Base-by-base conservation (phyloP, 1,139 yeast genomes). In the Zhuliangozyma blackwelliae region DNA sequence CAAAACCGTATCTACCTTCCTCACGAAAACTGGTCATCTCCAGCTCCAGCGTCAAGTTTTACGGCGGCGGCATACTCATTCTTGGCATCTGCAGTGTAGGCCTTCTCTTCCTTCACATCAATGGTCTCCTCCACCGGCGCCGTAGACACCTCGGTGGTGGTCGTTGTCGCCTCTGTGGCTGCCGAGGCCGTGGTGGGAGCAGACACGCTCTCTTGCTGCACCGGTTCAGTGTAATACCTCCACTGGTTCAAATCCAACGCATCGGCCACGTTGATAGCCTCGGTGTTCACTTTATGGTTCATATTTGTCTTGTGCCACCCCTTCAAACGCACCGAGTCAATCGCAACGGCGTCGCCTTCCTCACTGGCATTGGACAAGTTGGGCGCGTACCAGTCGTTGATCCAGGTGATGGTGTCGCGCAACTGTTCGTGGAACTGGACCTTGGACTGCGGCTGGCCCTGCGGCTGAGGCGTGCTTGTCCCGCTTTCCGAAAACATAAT, bases 311-410 rank as follows among this genome's bases (percentile, higher is more conserved):
- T 64, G 47, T 54, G 57, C 76, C 76, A 70, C 7, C 74, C 73
- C 48, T 63, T 68, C 38, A 70, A 50, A 28, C 46, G 40, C 9
- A 45, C 37, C 7, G 47, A 37, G 30, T 45, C 41, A 13, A 55
- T 35, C n/a, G 44, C 48, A 10, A 51, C 46, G 8, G 41, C 32
- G 21, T 43, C 42, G 5, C 35, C 29, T 32, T 47, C 54, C 13
- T 49, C 51, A 19, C 48, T 40, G 27, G 46, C 47, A 38, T 55
- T 48, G 22, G 69, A 68, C 29, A 51, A 48, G 48, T 59, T 50
- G 25, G 72, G 71, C 22, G 51, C 48, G 49, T 63, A 65, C 73
- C 73, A 67, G 39, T 63, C 72, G 33, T 64, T 62, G 30, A 63
- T 54, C 76, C 76, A 70, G 10, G 70, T 64, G 34, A 57, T 53